Evolutionary conservation across 2,329 filamentous ascomycete species (phyloP).

Genomic region (Stenocarpella maydis): DNA sequence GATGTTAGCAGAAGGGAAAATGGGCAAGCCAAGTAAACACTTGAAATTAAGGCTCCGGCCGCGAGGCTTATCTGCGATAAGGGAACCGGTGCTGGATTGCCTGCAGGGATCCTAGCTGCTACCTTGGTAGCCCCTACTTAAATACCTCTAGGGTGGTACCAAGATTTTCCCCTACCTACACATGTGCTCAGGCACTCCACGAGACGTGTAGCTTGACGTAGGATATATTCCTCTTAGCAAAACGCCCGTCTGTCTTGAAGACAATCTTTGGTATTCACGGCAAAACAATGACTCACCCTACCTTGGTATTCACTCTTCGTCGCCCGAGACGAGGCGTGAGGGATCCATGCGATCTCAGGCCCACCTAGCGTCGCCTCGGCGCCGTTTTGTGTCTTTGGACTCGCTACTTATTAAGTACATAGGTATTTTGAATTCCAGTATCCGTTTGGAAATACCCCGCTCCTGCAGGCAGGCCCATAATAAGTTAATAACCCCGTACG

Average conservation of each 20-base stretch:
- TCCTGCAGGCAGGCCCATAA: not conserved
- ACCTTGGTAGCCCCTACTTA: not conserved
- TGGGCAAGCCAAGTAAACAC: slow-evolving; percentile 2
- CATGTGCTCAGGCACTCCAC: too few species aligned
- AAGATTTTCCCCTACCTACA: too few species aligned
- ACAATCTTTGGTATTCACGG: too few species aligned
- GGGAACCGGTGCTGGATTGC: not conserved
- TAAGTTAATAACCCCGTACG: not conserved
- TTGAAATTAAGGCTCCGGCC: slow-evolving; percentile 20
- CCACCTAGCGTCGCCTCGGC: not conserved
- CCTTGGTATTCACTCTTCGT: not conserved
- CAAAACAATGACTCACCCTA: too few species aligned
- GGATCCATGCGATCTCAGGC: not conserved
- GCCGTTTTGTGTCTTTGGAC: not conserved
- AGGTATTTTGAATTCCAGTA: not conserved
- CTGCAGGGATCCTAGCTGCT: not conserved
- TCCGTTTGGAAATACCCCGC: not conserved
- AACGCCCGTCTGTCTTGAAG: not conserved
- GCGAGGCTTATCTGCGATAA: slow-evolving; percentile 25
- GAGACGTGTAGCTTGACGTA: too few species aligned
- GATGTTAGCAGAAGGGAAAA: not conserved
- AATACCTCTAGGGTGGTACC: too few species aligned
- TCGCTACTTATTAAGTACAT: too few species aligned
- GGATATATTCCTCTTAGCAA: too few species aligned
- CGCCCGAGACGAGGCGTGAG: not conserved